phyloP scores from a whole-genome alignment of 2,329 filamentous ascomycete species.

The Pestalotiopsis sp. region DNA sequence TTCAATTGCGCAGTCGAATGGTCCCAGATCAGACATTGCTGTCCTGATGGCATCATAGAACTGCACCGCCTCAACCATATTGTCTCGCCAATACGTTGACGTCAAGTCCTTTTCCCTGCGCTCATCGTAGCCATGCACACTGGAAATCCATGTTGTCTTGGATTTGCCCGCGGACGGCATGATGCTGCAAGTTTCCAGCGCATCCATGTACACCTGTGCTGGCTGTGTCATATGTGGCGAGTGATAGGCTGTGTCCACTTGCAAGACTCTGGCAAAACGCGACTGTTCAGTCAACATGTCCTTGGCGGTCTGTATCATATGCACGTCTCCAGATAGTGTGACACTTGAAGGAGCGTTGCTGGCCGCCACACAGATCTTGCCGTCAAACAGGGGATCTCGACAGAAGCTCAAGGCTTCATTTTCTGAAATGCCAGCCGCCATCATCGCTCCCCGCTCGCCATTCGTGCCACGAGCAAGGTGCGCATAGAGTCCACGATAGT shows the following conservation, averaged over 20 bases:
- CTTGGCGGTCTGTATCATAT: constrained; percentile 22
- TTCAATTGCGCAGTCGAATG: constrained; percentile 30
- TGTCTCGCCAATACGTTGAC: constrained; percentile 41
- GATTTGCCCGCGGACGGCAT: constrained; percentile 23
- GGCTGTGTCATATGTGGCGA: constrained; percentile 47
- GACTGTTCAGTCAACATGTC: constrained; percentile 18
- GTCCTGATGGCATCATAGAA: constrained; percentile 38
- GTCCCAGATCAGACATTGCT: constrained; percentile 21
- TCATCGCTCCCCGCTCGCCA: constrained; percentile 30
- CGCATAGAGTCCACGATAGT: constrained; percentile 31
- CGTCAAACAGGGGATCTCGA: constrained; percentile 19
- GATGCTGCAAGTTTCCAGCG: constrained; percentile 31
- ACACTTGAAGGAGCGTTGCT: constrained; percentile 28
- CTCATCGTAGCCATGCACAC: constrained; percentile 32
- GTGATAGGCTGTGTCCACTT: constrained; percentile 51
- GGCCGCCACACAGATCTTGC: constrained; percentile 28
- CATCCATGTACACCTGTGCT: constrained; percentile 34
- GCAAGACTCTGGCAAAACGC: constrained; percentile 38
- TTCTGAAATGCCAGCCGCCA: constrained; percentile 28
- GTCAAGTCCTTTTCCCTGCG: constrained; percentile 21
- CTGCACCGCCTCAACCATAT: constrained; percentile 41
- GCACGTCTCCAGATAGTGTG: constrained; percentile 32
- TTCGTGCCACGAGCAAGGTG: constrained; percentile 22
- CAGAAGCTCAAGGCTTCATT: constrained; percentile 28
- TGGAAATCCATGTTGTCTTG: constrained; percentile 41